Base-by-base conservation (phyloP, 164 flowering plant genomes). In the Berberis vulgaris region DNA sequence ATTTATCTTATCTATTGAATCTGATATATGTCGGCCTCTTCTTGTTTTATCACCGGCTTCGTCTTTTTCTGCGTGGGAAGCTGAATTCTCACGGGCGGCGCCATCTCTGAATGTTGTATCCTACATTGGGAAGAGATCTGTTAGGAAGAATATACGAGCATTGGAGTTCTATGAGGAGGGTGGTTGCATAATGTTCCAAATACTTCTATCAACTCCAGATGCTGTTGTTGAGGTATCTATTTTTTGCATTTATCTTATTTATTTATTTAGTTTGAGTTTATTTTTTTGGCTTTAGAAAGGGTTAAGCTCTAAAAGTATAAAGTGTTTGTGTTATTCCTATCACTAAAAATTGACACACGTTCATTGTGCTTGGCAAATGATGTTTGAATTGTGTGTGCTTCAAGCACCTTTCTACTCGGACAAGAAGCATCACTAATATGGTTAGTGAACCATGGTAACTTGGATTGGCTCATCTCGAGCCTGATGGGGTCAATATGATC, bases 161-260 rank as follows among this genome's bases (percentile, higher is more conserved):
- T 55, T 86, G 52, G 95, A 90, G 67, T 83, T 90, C 66, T 80
- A 74, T 73, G 82, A 74, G 40, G 87, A 84, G 57, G 77, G 79
- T 52, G 86, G 82, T 72, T 41, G 70, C 52, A 41, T 77, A 58
- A 72, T 83, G 79, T 78, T 86, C 81, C 78, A 86, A 76, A 83
- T 86, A 8, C 92, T 90, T 67, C 49, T 87, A 66, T 77, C 87
- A 41, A 44, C 83, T 6, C 63, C 71, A n/a, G 88, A 87, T 57
- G 78, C 73, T 69, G 43, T 86, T 56, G 47, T 74, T 68, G 88
- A 87, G 95, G 97, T 90, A 76, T 9, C 45, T 58, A 11, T 41
- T 1, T 41, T 57, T 40, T 57, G 41, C 7, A 26, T 6, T 56
- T 56, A 9, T 38, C 6, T 1, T 54, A 54, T 54, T 54, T 54